Percentiles rank a stretch among this genome's conserved stretches.
phyloP scores from a whole-genome alignment of 2,329 filamentous ascomycete species.

The Passalora sequoiae region DNA sequence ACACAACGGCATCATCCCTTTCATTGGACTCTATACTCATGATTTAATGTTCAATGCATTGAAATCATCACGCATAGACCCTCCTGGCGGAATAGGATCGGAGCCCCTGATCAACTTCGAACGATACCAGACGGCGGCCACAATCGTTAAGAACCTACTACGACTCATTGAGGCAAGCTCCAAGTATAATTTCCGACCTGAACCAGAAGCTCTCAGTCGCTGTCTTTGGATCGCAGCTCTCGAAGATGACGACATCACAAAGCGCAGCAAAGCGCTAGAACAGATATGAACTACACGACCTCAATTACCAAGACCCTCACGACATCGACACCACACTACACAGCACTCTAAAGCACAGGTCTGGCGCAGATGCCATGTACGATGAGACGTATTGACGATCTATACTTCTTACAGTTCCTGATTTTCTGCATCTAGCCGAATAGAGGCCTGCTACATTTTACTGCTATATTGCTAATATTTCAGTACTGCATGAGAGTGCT shows the following conservation, averaged over 20 bases:
- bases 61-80: constrained; percentile 65
- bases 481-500: no score
- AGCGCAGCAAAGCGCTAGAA: constrained; percentile 29
- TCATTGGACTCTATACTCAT: constrained; percentile 75
- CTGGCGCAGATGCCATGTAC: constrained; percentile 1
- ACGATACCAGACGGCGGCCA: constrained; percentile 68
- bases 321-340: not conserved
- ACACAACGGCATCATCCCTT: constrained; percentile 72
- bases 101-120: constrained; percentile 78
- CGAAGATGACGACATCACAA: constrained; percentile 64
- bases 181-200: constrained; percentile 66
- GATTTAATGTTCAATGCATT: constrained; percentile 78
- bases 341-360: not conserved
- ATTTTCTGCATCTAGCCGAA: no score
- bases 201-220: constrained; percentile 71
- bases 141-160: constrained; percentile 72
- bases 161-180: constrained; percentile 74
- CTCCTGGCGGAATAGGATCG: constrained; percentile 39
- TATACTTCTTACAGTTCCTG: not conserved
- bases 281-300: constrained; percentile 2
- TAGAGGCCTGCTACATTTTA: no score
- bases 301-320: constrained; percentile 5
- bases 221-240: constrained; percentile 82
- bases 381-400: constrained; percentile 1
- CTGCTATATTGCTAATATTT: no score